These are phyloP conservation scores for Pholiota microspora DNA, from an alignment of 768 basidiomycete genomes.

Conservation along the genomic window DNA sequence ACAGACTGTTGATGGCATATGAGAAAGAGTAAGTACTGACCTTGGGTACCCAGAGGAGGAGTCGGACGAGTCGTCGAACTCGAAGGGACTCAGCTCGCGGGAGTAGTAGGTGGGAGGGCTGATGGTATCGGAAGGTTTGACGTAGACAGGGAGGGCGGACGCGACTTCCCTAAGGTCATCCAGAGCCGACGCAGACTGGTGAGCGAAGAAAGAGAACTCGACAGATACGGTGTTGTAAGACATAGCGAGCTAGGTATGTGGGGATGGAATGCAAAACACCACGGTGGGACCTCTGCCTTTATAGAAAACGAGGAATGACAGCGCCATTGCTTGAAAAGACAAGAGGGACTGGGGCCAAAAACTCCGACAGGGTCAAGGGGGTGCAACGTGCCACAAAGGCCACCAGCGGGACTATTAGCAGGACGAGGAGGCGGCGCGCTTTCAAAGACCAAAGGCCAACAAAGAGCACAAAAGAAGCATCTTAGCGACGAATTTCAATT, in stretches of 20 bases:
- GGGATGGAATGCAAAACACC: not conserved
- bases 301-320: not conserved
- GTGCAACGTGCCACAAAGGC: not conserved
- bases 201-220: not conserved
- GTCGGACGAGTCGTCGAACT: no score
- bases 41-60: no score
- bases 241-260: no score
- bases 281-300: not conserved
- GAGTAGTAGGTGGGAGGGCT: no score
- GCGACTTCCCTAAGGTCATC: no score
- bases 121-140: no score
- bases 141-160: no score
- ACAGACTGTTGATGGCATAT: no score
- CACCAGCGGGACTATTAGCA: not conserved
- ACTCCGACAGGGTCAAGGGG: not conserved
- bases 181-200: no score
- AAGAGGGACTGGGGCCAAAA: not conserved
- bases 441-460: no score
- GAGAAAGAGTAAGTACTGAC: no score
- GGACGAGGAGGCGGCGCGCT: not conserved
- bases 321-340: not conserved
- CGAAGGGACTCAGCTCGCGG: no score
- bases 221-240: not conserved
- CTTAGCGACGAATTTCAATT: constrained; percentile 1
- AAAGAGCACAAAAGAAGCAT: constrained; percentile 14